These are phyloP conservation scores for Aristolochia californica DNA, from an alignment of 164 flowering plant genomes.

Conservation along the genomic window DNA sequence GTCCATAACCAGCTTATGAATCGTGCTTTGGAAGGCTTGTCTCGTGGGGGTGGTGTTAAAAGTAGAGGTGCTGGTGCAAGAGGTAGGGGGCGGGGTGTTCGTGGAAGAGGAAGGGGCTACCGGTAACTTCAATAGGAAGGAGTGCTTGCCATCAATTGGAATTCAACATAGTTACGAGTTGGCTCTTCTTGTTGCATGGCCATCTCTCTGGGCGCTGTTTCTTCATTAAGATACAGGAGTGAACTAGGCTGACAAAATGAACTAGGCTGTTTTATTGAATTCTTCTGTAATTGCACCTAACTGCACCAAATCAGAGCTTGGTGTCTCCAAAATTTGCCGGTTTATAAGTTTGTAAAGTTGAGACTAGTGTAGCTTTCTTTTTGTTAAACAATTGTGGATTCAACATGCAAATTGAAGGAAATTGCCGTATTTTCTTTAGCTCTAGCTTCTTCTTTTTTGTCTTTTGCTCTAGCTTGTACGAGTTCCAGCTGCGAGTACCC, in stretches of 20 bases:
- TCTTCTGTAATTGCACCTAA: not conserved
- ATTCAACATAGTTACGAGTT: not conserved
- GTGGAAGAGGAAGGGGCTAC: conserved; percentile 64
- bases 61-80: conserved; percentile 28
- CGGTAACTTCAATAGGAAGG: conserved; percentile 13
- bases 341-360: not conserved
- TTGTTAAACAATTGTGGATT: no score
- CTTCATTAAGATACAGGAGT: not conserved
- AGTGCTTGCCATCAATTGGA: not conserved
- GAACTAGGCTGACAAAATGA: no score
- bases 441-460: no score
- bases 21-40: conserved; percentile 61
- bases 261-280: no score
- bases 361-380: no score
- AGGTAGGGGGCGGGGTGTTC: conserved; percentile 37
- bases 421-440: no score
- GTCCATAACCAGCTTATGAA: conserved; percentile 60
- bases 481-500: no score
- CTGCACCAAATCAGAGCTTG: not conserved
- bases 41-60: conserved; percentile 41
- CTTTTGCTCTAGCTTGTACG: no score
- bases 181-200: not conserved
- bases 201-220: not conserved
- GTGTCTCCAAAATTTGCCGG: not conserved
- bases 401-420: no score